phyloP scores from a whole-genome alignment of 2,329 filamentous ascomycete genomes.

The Arthroderma uncinatum region DNA sequence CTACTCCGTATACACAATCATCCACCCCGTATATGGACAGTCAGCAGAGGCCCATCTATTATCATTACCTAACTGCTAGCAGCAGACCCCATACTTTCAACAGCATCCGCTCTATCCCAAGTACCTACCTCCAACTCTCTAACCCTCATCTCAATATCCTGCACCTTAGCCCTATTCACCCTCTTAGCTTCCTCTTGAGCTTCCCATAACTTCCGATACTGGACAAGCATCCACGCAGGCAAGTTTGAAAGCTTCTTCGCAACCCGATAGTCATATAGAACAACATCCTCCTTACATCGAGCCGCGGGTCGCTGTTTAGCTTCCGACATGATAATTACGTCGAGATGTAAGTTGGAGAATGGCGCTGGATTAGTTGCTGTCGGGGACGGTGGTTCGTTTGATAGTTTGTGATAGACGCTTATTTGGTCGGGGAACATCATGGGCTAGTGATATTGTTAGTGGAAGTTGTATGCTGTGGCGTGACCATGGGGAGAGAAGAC shows the following conservation, averaged over 20 bases:
- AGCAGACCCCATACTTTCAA: constrained; percentile 54
- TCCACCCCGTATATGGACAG: too few relatives aligned
- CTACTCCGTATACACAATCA: too few relatives aligned
- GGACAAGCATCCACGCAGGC: constrained; percentile 49
- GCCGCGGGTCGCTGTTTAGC: constrained; percentile 61
- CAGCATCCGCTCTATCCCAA: constrained; percentile 61
- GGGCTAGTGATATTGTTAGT: constrained; percentile 42
- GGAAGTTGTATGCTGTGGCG: not conserved
- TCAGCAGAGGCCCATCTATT: not conserved
- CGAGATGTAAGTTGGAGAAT: constrained; percentile 34
- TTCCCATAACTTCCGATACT: constrained; percentile 49
- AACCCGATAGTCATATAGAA: constrained; percentile 61
- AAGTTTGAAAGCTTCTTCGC: constrained; percentile 46
- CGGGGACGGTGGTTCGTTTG: constrained; percentile 15
- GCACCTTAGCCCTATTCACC: constrained; percentile 44
- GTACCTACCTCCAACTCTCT: constrained; percentile 56
- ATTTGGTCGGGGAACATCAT: constrained; percentile 74
- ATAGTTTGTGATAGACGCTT: constrained; percentile 71
- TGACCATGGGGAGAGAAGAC: too few relatives aligned
- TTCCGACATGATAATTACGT: constrained; percentile 63
- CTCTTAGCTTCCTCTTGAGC: constrained; percentile 50
- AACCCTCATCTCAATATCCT: constrained; percentile 47
- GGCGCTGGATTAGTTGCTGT: constrained; percentile 25
- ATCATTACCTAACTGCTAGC: not conserved
- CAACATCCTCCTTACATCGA: constrained; percentile 63